phyloP scores from a whole-genome alignment of 2,329 filamentous ascomycete species.

The Kalaharituber pfeilii region DNA sequence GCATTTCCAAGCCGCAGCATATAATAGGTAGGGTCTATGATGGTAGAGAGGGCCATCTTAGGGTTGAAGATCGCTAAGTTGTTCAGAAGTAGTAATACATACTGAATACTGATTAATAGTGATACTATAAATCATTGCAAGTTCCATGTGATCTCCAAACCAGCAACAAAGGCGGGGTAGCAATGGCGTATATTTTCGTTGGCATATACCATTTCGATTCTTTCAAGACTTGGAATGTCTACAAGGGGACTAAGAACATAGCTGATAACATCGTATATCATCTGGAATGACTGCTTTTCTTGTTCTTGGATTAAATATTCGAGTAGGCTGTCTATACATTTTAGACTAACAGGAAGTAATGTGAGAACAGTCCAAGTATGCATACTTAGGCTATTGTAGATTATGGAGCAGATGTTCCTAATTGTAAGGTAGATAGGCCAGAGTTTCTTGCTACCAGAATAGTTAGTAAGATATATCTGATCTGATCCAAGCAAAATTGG shows the following conservation, averaged over 20 bases:
- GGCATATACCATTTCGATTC: neutral
- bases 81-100: neutral
- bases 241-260: neutral
- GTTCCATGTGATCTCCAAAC: constrained; percentile 4
- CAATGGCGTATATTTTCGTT: neutral
- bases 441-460: neutral
- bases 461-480: neutral
- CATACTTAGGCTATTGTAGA: neutral
- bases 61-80: neutral
- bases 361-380: neutral
- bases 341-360: neutral
- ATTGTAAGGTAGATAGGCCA: neutral
- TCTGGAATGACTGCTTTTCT: neutral
- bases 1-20: neutral
- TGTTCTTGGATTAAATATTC: neutral
- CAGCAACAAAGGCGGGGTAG: neutral
- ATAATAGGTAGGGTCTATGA: neutral
- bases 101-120: neutral
- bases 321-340: neutral
- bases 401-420: neutral
- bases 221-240: neutral
- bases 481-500: neutral
- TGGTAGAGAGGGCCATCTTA: neutral
- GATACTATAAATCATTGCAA: neutral
- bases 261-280: neutral